Base-by-base conservation (phyloP, 2,329 filamentous ascomycete species). In the Trichoderma polysporum region DNA sequence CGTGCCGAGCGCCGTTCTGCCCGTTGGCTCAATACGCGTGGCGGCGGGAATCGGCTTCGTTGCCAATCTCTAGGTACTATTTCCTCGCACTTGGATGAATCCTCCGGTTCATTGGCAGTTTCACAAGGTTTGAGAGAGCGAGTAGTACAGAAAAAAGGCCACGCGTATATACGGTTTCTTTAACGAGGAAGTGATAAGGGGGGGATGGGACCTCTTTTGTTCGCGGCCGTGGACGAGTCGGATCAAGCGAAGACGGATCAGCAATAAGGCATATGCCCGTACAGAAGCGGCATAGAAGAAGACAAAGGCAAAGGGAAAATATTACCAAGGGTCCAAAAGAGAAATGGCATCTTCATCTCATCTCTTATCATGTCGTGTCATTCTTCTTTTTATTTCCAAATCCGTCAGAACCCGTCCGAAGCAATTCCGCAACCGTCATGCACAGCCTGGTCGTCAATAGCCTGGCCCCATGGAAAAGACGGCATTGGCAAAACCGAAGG, bases 401-500 rank as follows among this genome's bases (percentile, higher is more conserved):
- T 19, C 19, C 58, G 58, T 19, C 27, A n/a, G n/a, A n/a, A n/a
- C n/a, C n/a, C n/a, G 39, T 35, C 41, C n/a, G 33, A 49, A 52
- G 33, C 19, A 22, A 31, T 3, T 19, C 25, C 31, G 17, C n/a
- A 22, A 15, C 22, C 33, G 15, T 50, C 47, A 52, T 62, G 31
- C 33, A 37, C 33, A 37, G 31, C 59, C 59, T 31, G 31, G 45
- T 39, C 59, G 12, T 52, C 33, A 29, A 58, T 17, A 35, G 54
- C 47, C 47, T 62, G n/a, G 59, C 45, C 25, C 22, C 45, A 49
- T 62, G 59, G 59, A 53, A 62, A 52, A 62, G 59, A 62, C 59
- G 59, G 59, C 59, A 62, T 53, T 25, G 25, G 27, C 59, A 62
- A 31, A 50, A 22, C n/a, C 3, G 1, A n/a, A 49, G 12, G 22